Base-by-base conservation (phyloP, 78 protist species). In the Emiliania huxleyi region DNA sequence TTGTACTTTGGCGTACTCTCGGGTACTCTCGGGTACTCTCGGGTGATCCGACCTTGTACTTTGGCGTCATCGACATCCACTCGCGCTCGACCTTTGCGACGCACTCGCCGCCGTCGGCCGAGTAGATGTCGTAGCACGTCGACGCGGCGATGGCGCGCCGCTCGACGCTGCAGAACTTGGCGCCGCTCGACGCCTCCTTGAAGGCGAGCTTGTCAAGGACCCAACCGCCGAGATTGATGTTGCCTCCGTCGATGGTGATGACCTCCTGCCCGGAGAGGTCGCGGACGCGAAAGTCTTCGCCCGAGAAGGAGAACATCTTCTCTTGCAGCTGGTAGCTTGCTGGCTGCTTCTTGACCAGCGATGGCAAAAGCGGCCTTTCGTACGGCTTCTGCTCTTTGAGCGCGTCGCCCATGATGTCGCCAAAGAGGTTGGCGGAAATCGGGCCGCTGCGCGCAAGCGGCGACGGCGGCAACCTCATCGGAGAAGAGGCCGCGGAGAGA, bases 351-450 rank as follows among this genome's bases (percentile, higher is more conserved):
- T 25, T 6, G 11, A 87, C 45, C 45, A 87, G 91, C 25, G 44
- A 0, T 0, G 62, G 62, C 35, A 87, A 46, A 25, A 87, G 91
- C 21, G 91, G 75, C 37, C 33, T 2, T 0, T 4, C 12, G 33
- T 42, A 26, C 44, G 91, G 91, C n/a, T 18, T 48, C 73, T 87
- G 91, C 22, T 19, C 22, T 21, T 87, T n/a, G 25, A 87, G 69
- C 6, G 11, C 23, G 75, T 37, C 73, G 23, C 35, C 91, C 1
- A 48, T 49, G 35, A 87, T 12, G 43, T 87, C 91, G 22, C 38
- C 62, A 42, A 87, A 49, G 23, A 87, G 91, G 29, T 87, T 87
- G n/a, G n/a, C n/a, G n/a, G n/a, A n/a, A n/a, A n/a, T n/a, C n/a
- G n/a, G n/a, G n/a, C n/a, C n/a, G n/a, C n/a, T n/a, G n/a, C n/a